Percentiles rank a stretch among this genome's conserved stretches.
phyloP scores from a whole-genome alignment of 106 monocot genomes.

The Dendrobium chrysotoxum region DNA sequence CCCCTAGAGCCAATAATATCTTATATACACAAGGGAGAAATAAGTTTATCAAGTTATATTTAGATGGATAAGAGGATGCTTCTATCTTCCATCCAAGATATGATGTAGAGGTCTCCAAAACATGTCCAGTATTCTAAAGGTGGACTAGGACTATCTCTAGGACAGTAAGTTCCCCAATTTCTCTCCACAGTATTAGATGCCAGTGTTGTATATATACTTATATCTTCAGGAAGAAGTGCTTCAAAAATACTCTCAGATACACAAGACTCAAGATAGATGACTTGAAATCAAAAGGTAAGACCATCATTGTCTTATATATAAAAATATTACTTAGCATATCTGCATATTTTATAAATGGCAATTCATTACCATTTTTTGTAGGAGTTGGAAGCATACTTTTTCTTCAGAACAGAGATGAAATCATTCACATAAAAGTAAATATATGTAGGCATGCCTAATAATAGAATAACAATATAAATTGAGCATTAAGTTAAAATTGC shows the following conservation, averaged over 20 bases:
- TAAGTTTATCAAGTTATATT: background rate
- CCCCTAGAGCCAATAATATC: too few relatives aligned
- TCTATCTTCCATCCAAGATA: too few relatives aligned
- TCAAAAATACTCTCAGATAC: constrained; percentile 63
- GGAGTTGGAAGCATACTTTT: constrained; percentile 59
- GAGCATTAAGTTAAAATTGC: background rate
- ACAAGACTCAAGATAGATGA: constrained; percentile 84
- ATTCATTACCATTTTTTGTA: constrained; percentile 71
- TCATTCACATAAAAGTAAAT: constrained; percentile 76
- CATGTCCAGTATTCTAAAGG: constrained; percentile 58
- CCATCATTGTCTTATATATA: background rate
- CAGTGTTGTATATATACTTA: constrained; percentile 52
- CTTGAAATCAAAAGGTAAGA: constrained; percentile 18
- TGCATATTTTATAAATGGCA: background rate
- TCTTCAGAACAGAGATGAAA: constrained; percentile 48
- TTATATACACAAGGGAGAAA: background rate
- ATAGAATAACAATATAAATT: background rate
- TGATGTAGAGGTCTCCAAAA: constrained; percentile 55
- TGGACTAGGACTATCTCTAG: constrained; percentile 35
- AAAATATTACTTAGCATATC: background rate
- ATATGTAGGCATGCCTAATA: constrained; percentile 77
- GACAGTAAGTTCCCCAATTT: constrained; percentile 75
- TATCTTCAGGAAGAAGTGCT: too few relatives aligned
- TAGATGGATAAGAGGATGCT: too few relatives aligned
- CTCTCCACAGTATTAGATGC: constrained; percentile 67